Percentiles rank a stretch among this genome's conserved stretches.
Evolutionary conservation across 768 basidiomycete genomes (phyloP).

Genomic region (Termitomyces bulborhizus): DNA sequence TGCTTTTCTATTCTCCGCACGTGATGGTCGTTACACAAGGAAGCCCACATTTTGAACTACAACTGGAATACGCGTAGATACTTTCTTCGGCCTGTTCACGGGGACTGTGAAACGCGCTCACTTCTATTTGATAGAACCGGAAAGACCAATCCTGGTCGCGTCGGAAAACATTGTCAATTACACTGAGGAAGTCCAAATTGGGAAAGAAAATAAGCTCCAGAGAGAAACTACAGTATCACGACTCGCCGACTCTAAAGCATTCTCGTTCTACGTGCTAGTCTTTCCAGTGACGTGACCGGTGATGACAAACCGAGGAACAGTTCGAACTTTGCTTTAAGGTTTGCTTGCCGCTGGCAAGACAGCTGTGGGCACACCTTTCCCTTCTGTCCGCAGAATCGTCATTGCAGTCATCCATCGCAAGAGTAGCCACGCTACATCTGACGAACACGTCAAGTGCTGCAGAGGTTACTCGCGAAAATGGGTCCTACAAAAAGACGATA

Average conservation of each 20-base stretch:
- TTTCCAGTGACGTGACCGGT: not conserved
- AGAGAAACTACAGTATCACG: not conserved
- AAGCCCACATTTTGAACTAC: not conserved
- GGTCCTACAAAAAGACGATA: constrained; percentile 20
- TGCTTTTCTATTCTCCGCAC: not conserved
- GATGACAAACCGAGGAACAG: not conserved
- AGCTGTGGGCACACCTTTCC: constrained; percentile 6
- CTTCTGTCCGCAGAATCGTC: constrained; percentile 35
- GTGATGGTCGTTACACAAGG: not conserved
- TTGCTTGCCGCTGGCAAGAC: constrained; percentile 16
- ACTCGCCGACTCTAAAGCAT: not conserved
- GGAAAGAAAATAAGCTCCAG: not conserved
- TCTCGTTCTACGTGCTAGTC: not conserved
- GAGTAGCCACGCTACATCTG: constrained; percentile 30
- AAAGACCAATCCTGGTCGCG: not conserved
- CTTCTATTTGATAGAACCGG: not conserved
- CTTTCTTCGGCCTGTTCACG: not conserved
- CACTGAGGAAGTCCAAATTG: not conserved
- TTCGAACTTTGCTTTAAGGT: constrained; percentile 21
- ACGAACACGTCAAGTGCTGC: constrained; percentile 9
- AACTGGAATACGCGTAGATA: not conserved
- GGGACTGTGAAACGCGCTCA: not conserved
- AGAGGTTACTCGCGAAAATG: constrained; percentile 16
- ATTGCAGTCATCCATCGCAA: constrained; percentile 80
- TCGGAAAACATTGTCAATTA: not conserved